Evolutionary conservation across 495 filamentous ascomycete genomes (phyloP).

Genomic region (Bryoglossum gracile): DNA sequence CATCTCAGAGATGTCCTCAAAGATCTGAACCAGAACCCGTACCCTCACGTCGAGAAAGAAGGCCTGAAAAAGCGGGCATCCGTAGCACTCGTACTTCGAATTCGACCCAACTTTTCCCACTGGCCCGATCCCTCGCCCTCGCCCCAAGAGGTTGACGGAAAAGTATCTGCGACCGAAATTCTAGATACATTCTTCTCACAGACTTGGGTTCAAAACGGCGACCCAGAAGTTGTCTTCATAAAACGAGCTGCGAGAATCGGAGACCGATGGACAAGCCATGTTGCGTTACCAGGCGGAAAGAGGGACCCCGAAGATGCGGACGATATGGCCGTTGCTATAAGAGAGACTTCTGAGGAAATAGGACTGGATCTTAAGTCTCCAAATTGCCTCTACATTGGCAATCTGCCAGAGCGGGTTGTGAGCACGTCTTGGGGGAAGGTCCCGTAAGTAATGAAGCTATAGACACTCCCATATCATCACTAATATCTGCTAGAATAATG

Average conservation of each 20-base stretch:
- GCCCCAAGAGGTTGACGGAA: conserved; percentile 18
- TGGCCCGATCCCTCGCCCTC: conserved; percentile 34
- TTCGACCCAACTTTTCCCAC: conserved; percentile 53
- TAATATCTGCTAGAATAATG: conserved; percentile 50
- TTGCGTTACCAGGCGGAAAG: conserved; percentile 68
- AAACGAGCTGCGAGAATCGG: conserved; percentile 63
- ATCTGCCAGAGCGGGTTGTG: conserved; percentile 64
- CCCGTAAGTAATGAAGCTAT: conserved; percentile 54
- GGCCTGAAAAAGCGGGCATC: conserved; percentile 60
- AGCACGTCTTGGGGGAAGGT: conserved; percentile 65
- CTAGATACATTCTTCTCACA: conserved; percentile 60
- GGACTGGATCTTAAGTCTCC: conserved; percentile 54
- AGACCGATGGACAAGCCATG: conserved; percentile 71
- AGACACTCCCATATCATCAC: no score
- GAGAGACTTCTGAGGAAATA: conserved; percentile 68
- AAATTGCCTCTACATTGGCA: conserved; percentile 53
- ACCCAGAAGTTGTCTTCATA: conserved; percentile 71
- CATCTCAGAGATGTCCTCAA: conserved; percentile 39
- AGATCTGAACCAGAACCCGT: conserved; percentile 47
- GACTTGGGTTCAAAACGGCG: conserved; percentile 64
- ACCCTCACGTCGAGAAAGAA: conserved; percentile 54
- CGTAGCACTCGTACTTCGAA: conserved; percentile 63
- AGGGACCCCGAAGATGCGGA: conserved; percentile 60
- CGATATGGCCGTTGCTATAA: conserved; percentile 57
- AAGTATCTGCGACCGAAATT: conserved; percentile 27